Base-by-base conservation (phyloP, 768 basidiomycete genomes). In the Hypholoma fasciculare region DNA sequence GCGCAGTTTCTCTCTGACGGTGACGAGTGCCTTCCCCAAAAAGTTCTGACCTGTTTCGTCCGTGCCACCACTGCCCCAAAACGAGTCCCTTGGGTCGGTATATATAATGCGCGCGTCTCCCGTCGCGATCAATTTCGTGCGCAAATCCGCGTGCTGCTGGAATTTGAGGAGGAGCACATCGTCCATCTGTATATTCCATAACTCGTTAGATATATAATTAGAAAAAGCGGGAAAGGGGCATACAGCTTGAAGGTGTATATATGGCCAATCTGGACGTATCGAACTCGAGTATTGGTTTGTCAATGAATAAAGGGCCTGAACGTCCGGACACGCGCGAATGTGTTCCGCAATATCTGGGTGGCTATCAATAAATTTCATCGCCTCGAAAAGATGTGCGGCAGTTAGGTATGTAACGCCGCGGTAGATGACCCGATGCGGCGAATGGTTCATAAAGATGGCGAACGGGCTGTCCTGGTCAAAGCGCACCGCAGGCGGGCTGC, bases 341-440 rank as follows among this genome's bases (percentile, higher is more conserved):
- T 65, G 63, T 55, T 89, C 85, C 11, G 84, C 84, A 16, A 88
- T 63, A 0, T 81, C 79, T 0, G 81, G 82, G 2, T 75, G 74
- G 19, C 75, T 69, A 2, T 77, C 76, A 38, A 84, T 65, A 69
- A 85, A 93, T 68, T 89, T 89, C 65, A 89, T 74, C 8, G 90
- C 89, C 70, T 93, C 89, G 54, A 84, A 80, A n/a, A 93, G 77
- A 62, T 93, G 91, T 63, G 85, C 70, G 9, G 87, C 91, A 1
- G 84, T 88, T 1, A 88, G 88, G 63, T 86, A 94, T 42, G 71
- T 69, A 53, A 74, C 74, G 34, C 82, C 76, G 37, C 76, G 68
- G 68, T 84, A 86, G 53, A 84, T 54, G 19, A 94, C 79, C 4
- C 76, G 77, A 63, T 90, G 84, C 1, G 76, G 81, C 1, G 91